Evolutionary conservation across 805 yeast genomes (phyloP).

Genomic region (Yarrowia sp.): DNA sequence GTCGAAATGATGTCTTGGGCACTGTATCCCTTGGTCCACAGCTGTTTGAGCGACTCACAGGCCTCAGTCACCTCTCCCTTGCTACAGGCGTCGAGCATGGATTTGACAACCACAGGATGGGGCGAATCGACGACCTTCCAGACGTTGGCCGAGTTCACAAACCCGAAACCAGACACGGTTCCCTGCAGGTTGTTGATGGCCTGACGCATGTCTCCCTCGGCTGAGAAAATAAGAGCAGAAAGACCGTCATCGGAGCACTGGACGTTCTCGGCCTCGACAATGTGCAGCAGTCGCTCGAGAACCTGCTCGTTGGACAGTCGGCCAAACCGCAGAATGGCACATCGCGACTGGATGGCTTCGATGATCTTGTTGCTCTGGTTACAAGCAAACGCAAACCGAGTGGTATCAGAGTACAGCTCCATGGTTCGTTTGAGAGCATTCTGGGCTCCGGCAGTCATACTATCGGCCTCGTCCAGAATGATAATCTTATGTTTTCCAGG

Average conservation of each 20-base stretch:
- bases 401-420: conserved; percentile 95
- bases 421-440: conserved; percentile 92
- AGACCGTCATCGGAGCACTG: conserved; percentile 87
- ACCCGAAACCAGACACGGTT: conserved; percentile 90
- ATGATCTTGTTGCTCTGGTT: conserved; percentile 93
- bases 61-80: conserved; percentile 66
- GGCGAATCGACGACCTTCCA: conserved; percentile 96
- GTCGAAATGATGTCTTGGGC: conserved; percentile 93
- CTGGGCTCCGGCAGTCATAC: conserved; percentile 97
- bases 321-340: conserved; percentile 89
- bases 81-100: conserved; percentile 60
- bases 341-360: conserved; percentile 94
- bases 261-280: conserved; percentile 72
- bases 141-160: conserved; percentile 90
- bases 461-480: conserved; percentile 93
- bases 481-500: conserved; percentile 91
- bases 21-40: conserved; percentile 91
- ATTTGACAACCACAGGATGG: conserved; percentile 84
- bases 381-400: conserved; percentile 98
- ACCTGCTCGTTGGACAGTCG: conserved; percentile 86
- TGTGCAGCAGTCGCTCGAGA: conserved; percentile 72
- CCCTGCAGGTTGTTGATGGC: conserved; percentile 94
- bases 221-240: conserved; percentile 90
- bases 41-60: conserved; percentile 63
- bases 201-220: conserved; percentile 99